Conservation (phyloP, 1,284 basidiomycete genomes). For the Ceraceosorus guamensis region DNA sequence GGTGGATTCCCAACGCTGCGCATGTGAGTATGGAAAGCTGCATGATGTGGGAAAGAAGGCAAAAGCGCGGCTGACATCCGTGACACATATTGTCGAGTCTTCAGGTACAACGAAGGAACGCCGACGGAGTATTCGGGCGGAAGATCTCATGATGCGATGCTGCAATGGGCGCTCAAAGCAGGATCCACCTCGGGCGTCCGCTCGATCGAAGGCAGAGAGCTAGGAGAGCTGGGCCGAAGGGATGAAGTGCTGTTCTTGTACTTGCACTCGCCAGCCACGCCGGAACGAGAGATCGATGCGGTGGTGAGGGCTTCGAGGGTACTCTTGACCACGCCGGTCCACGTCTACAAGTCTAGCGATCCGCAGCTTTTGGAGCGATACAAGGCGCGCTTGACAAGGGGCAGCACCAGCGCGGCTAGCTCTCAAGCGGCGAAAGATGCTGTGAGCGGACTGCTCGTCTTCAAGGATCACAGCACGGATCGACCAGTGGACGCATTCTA, state of each 20-base stretch:
- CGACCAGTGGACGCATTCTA: constrained; percentile 22
- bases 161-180: constrained; percentile 35
- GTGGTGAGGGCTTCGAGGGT: constrained; percentile 13
- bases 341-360: constrained; percentile 25
- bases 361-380: constrained; percentile 25
- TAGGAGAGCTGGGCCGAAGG: constrained; percentile 15
- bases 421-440: constrained; percentile 6
- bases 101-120: constrained; percentile 28
- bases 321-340: constrained; percentile 13
- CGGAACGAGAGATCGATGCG: constrained; percentile 1
- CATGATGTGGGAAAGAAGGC: background rate
- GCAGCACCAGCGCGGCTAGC: background rate
- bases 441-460: constrained; percentile 34
- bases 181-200: constrained; percentile 22
- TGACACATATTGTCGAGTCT: no score
- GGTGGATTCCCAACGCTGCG: constrained; percentile 33
- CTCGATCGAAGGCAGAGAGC: constrained; percentile 16
- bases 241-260: constrained; percentile 43
- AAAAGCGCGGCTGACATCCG: background rate
- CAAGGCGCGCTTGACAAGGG: constrained; percentile 10
- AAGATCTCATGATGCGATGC: constrained; percentile 34
- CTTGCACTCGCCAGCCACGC: constrained; percentile 25
- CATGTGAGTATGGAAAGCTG: constrained; percentile 12
- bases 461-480: constrained; percentile 31
- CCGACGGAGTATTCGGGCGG: constrained; percentile 30